phyloP scores from a whole-genome alignment of 2,329 filamentous ascomycete species.

The Coniella vitis region DNA sequence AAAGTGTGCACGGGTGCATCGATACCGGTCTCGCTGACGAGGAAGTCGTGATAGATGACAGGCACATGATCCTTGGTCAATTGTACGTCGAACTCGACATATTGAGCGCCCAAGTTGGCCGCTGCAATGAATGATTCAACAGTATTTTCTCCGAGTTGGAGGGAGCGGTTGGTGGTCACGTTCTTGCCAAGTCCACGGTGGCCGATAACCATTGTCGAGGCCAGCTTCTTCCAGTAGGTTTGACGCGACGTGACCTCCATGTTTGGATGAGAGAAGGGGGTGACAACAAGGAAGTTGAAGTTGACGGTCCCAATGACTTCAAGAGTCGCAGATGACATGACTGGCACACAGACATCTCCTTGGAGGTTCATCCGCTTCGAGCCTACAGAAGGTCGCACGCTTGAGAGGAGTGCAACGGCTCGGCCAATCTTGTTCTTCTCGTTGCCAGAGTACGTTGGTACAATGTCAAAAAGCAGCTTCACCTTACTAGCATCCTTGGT shows the following conservation, averaged over 20 bases:
- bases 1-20: conserved; percentile 94
- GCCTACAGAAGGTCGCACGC: conserved; percentile 75
- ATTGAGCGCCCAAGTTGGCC: conserved; percentile 78
- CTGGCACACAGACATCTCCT: conserved; percentile 86
- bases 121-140: conserved; percentile 93
- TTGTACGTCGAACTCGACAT: conserved; percentile 81
- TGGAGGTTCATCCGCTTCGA: conserved; percentile 85
- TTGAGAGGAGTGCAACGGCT: conserved; percentile 80
- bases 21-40: conserved; percentile 95
- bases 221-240: conserved; percentile 93
- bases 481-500: conserved; percentile 72
- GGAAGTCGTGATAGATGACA: conserved; percentile 97
- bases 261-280: conserved; percentile 86
- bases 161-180: conserved; percentile 69
- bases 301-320: conserved; percentile 93
- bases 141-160: conserved; percentile 95
- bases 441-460: conserved; percentile 89
- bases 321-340: conserved; percentile 67
- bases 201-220: conserved; percentile 75
- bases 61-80: conserved; percentile 98
- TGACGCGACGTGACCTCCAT: conserved; percentile 87
- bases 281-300: conserved; percentile 95
- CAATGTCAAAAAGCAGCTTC: conserved; percentile 87
- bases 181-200: conserved; percentile 85
- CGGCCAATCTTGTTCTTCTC: conserved; percentile 84